Evolutionary conservation across 2,329 filamentous ascomycete genomes (phyloP), one percentile per base, ranked within the genome.

Genomic region (Orbilia brochopaga): DNA sequence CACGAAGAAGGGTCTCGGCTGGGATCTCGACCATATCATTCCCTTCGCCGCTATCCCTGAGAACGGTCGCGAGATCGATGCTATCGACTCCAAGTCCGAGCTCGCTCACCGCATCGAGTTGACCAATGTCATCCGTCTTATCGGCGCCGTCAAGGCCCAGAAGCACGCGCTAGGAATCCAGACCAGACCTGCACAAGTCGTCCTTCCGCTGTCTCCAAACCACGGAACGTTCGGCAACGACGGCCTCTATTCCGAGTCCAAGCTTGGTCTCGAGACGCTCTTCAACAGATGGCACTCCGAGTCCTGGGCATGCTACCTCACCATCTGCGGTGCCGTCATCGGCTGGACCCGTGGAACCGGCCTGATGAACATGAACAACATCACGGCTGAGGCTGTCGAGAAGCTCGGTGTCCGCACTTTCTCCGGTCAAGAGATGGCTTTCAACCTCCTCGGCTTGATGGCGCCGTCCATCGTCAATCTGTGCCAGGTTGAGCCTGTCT

Each of bases 251-350:
- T 95, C 94, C 4, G 94, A 99, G 82, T 97, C 94, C 53, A 99
- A 99, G 83, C 88, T 99, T 69, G 94, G 89, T 48, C 85, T 99
- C 7, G 94, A 99, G 84, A 97, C 94, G 2, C 86, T 99, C 40
- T 97, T 99, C 86, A 97, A 96, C 83, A 87, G 94, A 76, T 99
- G 94, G 94, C 90, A 96, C 81, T 96, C 94, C 0, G 94, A 99
- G 83, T 92, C 87, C 83, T 99, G 94, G 94, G 89, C 87, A 75
- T 93, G 93, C 82, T 99, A 95, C 83, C 91, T 99, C 77, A 97
- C 93, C 72, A 94, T 99, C 76, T 99, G 94, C 77, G 94, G 94
- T 83, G 93, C 93, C 74, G 91, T 97, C 80, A 99, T 99, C 79
- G 94, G 94, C 74, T 99, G 94, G 94, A 99, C 94, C 76, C 93